Base-by-base conservation (phyloP, 768 basidiomycete species). In the Coprinopsis strossmayeri region DNA sequence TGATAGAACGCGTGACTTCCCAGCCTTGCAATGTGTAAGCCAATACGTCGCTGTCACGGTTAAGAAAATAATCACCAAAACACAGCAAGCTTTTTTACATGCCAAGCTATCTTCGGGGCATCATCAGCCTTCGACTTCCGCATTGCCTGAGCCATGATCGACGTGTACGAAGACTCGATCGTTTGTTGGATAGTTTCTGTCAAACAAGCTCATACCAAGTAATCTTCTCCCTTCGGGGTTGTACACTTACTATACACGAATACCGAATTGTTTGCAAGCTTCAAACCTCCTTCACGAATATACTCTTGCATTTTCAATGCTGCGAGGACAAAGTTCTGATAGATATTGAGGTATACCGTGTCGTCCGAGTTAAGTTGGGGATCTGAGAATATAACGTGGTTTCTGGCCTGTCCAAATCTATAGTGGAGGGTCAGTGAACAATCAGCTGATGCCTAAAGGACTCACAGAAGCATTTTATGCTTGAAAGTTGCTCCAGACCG, bases 221-320 rank as follows among this genome's bases (percentile, higher is more conserved):
- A 41, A 9, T 24, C 40, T 12, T 23, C 24, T 9, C 25, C n/a
- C 5, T 34, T 24, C 34, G 21, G 5, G 18, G 15, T 17, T 17
- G 38, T 17, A 42, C 49, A 58, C 59, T 53, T 55, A 87, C 88
- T 68, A 32, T 70, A 63, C 41, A 90, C 63, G 55, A 87, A 87
- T 15, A 59, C 58, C 24, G 59, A 57, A 49, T 73, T 76, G 52
- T 67, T 76, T 26, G 54, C 58, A n/a, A 69, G 55, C 43, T 69
- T 65, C 15, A 71, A 52, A 12, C 75, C 71, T 81, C 80, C 85
- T 45, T 74, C 72, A 28, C 75, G 72, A 27, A 97, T 67, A 61
- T 97, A 96, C 45, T 77, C 74, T 51, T 90, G 82, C 76, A 91
- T 86, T 67, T 90, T 95, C 73, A 92, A 83, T 0, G 87, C 90